A percentile compares a stretch with the other conserved stretches of the same genome.
phyloP scores from a whole-genome alignment of 1,284 basidiomycete genomes.

The Lignosus rhinocerotis region DNA sequence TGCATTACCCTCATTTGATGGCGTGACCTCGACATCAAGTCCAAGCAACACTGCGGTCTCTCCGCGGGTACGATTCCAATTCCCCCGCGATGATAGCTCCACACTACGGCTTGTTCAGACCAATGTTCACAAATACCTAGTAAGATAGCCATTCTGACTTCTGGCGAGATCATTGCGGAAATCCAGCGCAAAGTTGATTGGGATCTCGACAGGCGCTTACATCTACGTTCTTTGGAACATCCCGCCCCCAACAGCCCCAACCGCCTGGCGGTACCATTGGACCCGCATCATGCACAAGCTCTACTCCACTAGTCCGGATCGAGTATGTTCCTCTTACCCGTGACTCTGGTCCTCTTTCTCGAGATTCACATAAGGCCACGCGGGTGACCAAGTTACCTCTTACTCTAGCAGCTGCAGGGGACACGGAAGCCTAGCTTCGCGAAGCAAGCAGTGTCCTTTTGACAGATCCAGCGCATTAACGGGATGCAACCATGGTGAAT shows the following conservation, averaged over 20 bases:
- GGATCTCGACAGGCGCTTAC: not conserved
- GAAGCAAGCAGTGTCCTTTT: conserved; percentile 2
- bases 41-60: not conserved
- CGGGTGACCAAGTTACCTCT: not conserved
- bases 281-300: conserved; percentile 12
- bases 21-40: not conserved
- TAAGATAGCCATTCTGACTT: not conserved
- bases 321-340: conserved; percentile 5
- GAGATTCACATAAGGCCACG: not conserved
- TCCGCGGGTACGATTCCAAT: not conserved
- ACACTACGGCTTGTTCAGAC: not conserved
- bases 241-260: conserved; percentile 1
- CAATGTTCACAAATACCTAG: too few species aligned
- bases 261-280: conserved; percentile 2
- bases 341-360: conserved; percentile 3
- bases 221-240: conserved; percentile 11
- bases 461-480: conserved; percentile 5
- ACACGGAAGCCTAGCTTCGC: not conserved
- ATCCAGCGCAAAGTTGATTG: not conserved
- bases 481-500: conserved; percentile 15
- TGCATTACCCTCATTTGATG: not conserved
- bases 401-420: not conserved
- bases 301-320: conserved; percentile 8
- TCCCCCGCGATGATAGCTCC: not conserved
- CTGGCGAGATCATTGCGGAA: conserved; percentile 15